Evolutionary conservation across 148 eudicot genomes (phyloP), one percentile per base, ranked within the genome.

Genomic region (Beta vulgaris): DNA sequence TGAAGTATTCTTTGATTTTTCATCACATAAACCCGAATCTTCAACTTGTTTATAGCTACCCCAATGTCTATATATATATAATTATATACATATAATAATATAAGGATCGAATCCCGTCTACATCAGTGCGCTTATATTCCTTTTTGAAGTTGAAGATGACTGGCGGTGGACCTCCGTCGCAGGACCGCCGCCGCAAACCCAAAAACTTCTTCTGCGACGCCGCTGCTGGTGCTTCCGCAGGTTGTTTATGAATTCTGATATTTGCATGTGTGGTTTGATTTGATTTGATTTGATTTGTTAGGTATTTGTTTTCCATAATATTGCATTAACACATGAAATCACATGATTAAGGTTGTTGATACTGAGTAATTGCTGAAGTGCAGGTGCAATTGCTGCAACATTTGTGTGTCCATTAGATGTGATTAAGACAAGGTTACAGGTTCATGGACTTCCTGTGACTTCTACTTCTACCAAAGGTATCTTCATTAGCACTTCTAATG

Each of bases 371-470:
- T 19, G 55, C 25, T 65, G 48, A 40, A 42, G 15, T 73, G 76
- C 74, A 93, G 98, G 98, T 85, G 89, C 91, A 53, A 90, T 93
- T 67, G 94, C 98, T 69, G 98, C 98, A 29, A 93, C 97, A 36
- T 71, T 87, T 69, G 83, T 93, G 63, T 91, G 97, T 73, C 98
- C 98, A 15, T 86, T 93, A 75, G 98, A 93, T 83, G 97, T 93
- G 35, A 87, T 93, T 40, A 93, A 93, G 86, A 93, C 98, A 29
- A 88, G 98, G 67, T 81, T 93, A 69, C 98, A 93, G 75, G 98
- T 91, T 44, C 86, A 87, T 86, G 97, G 98, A 60, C 59, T 85
- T 57, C 90, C 90, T 32, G 54, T 80, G 25, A 64, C 76, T 55
- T 63, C 82, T 49, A 67, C 79, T 49, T 67, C 79, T 64, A 79